Conservation (phyloP, 106 monocot species). For the Triglochin maritima region DNA sequence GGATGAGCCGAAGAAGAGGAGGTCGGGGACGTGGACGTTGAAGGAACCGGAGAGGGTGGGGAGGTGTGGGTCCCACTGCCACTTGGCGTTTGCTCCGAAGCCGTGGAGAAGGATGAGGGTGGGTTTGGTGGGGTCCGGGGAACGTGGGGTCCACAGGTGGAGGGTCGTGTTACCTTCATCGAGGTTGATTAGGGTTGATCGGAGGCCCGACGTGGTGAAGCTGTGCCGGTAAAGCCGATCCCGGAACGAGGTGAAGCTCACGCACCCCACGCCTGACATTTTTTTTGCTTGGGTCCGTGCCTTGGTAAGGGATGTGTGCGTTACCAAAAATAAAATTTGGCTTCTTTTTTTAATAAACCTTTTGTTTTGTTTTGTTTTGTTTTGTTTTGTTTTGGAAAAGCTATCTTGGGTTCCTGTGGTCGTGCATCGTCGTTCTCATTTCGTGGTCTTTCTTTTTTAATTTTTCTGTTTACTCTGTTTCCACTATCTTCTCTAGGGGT, state of each 20-base stretch:
- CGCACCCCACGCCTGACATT: not conserved
- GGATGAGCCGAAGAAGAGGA: conserved; percentile 65
- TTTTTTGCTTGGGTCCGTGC: too few relatives aligned
- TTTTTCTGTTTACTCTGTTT: too few relatives aligned
- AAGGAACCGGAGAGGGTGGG: conserved; percentile 27
- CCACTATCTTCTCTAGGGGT: too few relatives aligned
- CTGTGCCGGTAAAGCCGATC: conserved; percentile 45
- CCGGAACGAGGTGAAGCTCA: conserved; percentile 46
- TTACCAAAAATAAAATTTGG: too few relatives aligned
- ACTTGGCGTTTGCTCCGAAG: conserved; percentile 44
- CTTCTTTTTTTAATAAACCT: too few relatives aligned
- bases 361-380: too few relatives aligned
- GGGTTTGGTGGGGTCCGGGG: conserved; percentile 11
- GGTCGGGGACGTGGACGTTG: conserved; percentile 40
- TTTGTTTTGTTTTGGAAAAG: too few relatives aligned
- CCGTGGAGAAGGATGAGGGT: conserved; percentile 48
- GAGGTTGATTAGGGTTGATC: conserved; percentile 21
- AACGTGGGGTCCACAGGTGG: conserved; percentile 28
- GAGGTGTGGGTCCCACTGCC: conserved; percentile 47
- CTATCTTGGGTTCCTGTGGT: too few relatives aligned
- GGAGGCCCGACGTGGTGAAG: conserved; percentile 59
- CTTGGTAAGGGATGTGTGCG: too few relatives aligned
- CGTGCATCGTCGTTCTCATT: too few relatives aligned
- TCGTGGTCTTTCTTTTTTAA: too few relatives aligned
- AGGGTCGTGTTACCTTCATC: conserved; percentile 24